A percentile compares a stretch with the other conserved stretches of the same genome.
phyloP scores from a whole-genome alignment of 2,329 filamentous ascomycete species.

The Monilinia aucupariae region DNA sequence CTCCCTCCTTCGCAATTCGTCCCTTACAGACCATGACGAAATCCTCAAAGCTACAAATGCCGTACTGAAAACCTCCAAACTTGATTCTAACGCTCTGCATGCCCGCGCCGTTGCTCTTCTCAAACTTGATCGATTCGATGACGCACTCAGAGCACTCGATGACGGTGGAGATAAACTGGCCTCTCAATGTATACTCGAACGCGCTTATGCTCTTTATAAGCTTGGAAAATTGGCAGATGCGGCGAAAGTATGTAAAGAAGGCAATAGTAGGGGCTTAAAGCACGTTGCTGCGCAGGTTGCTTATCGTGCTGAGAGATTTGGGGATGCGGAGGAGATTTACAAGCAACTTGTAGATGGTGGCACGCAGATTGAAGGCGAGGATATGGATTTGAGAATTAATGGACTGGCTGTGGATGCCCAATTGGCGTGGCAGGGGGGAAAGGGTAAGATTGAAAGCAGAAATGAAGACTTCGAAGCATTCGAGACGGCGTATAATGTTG shows the following conservation, averaged over 20 bases:
- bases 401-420: constrained; percentile 67
- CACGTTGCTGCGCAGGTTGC: constrained; percentile 62
- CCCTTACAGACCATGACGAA: constrained; percentile 67
- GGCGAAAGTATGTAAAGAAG: constrained; percentile 31
- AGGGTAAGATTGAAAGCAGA: constrained; percentile 29
- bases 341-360: constrained; percentile 46
- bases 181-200: constrained; percentile 59
- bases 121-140: constrained; percentile 76
- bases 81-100: constrained; percentile 54
- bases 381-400: constrained; percentile 73
- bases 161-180: constrained; percentile 57
- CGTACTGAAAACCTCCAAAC: constrained; percentile 56
- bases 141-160: constrained; percentile 64
- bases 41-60: constrained; percentile 60
- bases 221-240: constrained; percentile 63
- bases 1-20: constrained; percentile 44
- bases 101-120: constrained; percentile 69
- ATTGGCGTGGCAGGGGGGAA: constrained; percentile 59
- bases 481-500: constrained; percentile 76
- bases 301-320: constrained; percentile 71
- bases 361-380: constrained; percentile 51
- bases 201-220: constrained; percentile 81
- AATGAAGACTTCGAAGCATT: constrained; percentile 65
- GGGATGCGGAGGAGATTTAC: constrained; percentile 60
- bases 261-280: constrained; percentile 29